These are phyloP conservation scores for Erodium texanum DNA, from an alignment of 441 rosid genomes.

Conservation along the genomic window DNA sequence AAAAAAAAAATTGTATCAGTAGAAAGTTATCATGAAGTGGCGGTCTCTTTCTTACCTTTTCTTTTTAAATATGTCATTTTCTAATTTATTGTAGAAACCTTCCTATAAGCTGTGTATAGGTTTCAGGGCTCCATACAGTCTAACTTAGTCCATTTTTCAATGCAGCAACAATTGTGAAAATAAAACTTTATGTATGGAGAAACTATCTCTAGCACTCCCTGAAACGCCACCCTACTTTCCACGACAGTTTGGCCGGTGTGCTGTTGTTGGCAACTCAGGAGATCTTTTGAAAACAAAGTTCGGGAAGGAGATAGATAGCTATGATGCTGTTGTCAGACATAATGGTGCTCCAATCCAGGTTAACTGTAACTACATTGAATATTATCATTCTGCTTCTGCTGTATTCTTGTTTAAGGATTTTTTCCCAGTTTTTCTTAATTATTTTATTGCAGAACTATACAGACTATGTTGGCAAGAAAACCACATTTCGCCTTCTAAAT, in stretches of 20 bases:
- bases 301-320: conserved; percentile 82
- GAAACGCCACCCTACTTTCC: conserved; percentile 73
- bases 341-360: conserved; percentile 95
- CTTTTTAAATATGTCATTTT: not conserved
- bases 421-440: not conserved
- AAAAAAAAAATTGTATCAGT: too few species aligned
- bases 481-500: conserved; percentile 86
- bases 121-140: conserved; percentile 2
- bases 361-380: conserved; percentile 12
- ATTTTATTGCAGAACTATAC: conserved; percentile 33
- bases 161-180: conserved; percentile 77
- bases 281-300: conserved; percentile 85
- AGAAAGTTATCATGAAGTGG: not conserved
- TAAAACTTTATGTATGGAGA: conserved; percentile 65
- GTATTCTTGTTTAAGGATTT: conserved; percentile 12
- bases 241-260: conserved; percentile 74
- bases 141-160: conserved; percentile 19
- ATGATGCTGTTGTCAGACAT: conserved; percentile 79
- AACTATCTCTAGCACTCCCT: conserved; percentile 76
- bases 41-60: not conserved
- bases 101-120: conserved; percentile 4
- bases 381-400: conserved; percentile 6
- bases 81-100: conserved; percentile 9
- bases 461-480: conserved; percentile 56
- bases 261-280: conserved; percentile 94